Conservation (phyloP, 2,329 filamentous ascomycete species). For the Alternaria arborescens region DNA sequence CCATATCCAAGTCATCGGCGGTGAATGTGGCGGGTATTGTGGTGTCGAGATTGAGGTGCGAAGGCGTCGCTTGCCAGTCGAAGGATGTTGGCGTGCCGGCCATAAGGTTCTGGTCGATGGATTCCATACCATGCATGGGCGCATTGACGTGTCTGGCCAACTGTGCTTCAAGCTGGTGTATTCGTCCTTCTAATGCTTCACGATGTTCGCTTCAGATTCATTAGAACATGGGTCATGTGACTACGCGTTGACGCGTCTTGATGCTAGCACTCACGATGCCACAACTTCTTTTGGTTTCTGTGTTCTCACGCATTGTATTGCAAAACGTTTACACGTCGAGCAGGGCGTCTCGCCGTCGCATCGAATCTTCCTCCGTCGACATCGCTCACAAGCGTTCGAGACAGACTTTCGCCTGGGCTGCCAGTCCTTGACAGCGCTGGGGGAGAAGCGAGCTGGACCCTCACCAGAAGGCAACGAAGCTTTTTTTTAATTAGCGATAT, state of each 20-base stretch:
- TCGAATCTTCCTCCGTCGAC: conserved; percentile 47
- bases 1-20: conserved; percentile 34
- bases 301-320: conserved; percentile 47
- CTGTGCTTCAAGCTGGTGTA: conserved; percentile 50
- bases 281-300: conserved; percentile 49
- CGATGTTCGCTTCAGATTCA: conserved; percentile 44
- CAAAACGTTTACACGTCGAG: conserved; percentile 50
- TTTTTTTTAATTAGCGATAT: conserved; percentile 25
- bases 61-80: conserved; percentile 42
- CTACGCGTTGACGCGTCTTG: conserved; percentile 16
- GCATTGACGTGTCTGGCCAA: conserved; percentile 46
- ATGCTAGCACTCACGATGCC: conserved; percentile 42
- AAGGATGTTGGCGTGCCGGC: conserved; percentile 38
- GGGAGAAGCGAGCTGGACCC: conserved; percentile 42
- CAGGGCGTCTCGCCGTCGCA: conserved; percentile 51
- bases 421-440: conserved; percentile 46
- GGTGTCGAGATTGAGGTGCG: conserved; percentile 38
- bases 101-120: conserved; percentile 40
- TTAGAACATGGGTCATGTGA: conserved; percentile 35
- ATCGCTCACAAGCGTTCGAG: conserved; percentile 50
- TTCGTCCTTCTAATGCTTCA: conserved; percentile 47
- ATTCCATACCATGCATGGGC: conserved; percentile 50
- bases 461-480: conserved; percentile 44
- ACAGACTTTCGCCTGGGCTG: conserved; percentile 49
- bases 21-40: conserved; percentile 37